These are phyloP conservation scores for Soucietia sequanensis DNA, from an alignment of 805 yeast species.

Conservation along the genomic window DNA sequence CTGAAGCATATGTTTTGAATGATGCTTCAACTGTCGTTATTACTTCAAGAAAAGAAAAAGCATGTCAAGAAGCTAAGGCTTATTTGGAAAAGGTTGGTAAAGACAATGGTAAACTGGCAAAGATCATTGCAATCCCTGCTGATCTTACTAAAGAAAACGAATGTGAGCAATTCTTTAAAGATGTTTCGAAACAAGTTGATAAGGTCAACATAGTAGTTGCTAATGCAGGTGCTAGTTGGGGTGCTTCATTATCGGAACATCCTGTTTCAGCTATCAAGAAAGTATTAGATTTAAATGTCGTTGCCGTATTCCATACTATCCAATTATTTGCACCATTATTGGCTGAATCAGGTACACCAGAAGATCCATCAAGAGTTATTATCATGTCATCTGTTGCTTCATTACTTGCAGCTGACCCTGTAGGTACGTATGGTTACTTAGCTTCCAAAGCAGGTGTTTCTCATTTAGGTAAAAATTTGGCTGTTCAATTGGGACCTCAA, in stretches of 20 bases:
- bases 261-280: conserved; percentile 61
- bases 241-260: conserved; percentile 59
- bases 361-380: conserved; percentile 63
- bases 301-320: conserved; percentile 66
- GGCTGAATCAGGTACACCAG: conserved; percentile 47
- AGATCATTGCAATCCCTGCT: conserved; percentile 49
- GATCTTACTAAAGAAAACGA: conserved; percentile 55
- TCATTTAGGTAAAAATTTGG: conserved; percentile 63
- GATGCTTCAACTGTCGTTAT: conserved; percentile 65
- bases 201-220: conserved; percentile 65
- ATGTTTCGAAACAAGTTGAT: conserved; percentile 36
- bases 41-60: conserved; percentile 61
- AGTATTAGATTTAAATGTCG: conserved; percentile 61
- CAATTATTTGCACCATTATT: conserved; percentile 62
- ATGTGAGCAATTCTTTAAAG: conserved; percentile 41
- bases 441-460: conserved; percentile 77
- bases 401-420: conserved; percentile 34
- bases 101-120: conserved; percentile 28
- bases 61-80: conserved; percentile 56
- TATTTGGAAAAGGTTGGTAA: conserved; percentile 35
- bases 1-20: conserved; percentile 58
- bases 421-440: conserved; percentile 66
- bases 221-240: conserved; percentile 83
- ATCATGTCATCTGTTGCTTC: conserved; percentile 70
- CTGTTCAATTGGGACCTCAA: conserved; percentile 62